Conservation (phyloP, 192 early-diverging fungal species). For the Umbelopsis vinacea region DNA sequence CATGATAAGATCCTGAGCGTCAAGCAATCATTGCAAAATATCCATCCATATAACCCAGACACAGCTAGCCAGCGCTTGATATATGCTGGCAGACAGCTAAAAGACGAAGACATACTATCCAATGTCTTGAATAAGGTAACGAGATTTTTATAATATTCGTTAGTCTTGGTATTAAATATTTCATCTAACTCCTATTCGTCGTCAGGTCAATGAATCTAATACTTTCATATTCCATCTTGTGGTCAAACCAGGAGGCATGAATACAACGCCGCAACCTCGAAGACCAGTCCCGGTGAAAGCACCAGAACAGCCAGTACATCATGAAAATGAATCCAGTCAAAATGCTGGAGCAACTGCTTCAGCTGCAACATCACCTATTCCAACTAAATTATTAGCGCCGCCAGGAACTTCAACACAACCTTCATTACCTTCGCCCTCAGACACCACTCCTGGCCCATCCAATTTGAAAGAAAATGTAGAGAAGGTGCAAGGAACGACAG, state of each 20-base stretch:
- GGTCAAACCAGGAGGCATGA: conserved; percentile 33
- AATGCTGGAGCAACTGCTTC: background rate
- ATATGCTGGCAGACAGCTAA: conserved; percentile 36
- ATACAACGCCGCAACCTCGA: background rate
- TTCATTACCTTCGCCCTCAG: background rate
- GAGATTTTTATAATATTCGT: background rate
- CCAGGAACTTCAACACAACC: background rate
- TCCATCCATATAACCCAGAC: conserved; percentile 38
- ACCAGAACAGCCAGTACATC: background rate
- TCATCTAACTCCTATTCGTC: background rate
- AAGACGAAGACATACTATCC: conserved; percentile 25
- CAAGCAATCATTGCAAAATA: conserved; percentile 27
- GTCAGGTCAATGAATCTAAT: conserved; percentile 21
- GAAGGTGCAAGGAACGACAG: too few species aligned
- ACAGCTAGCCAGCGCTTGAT: conserved; percentile 40
- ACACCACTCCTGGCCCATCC: background rate
- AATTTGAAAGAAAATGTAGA: background rate
- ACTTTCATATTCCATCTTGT: conserved; percentile 43
- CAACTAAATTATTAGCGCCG: background rate
- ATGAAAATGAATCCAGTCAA: background rate
- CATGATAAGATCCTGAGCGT: conserved; percentile 23
- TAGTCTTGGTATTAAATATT: background rate
- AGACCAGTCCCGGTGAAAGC: background rate
- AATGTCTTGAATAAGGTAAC: conserved; percentile 35
- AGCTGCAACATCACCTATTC: background rate